Conservation (phyloP, 495 filamentous ascomycete genomes). For the Podospora tetraspora region DNA sequence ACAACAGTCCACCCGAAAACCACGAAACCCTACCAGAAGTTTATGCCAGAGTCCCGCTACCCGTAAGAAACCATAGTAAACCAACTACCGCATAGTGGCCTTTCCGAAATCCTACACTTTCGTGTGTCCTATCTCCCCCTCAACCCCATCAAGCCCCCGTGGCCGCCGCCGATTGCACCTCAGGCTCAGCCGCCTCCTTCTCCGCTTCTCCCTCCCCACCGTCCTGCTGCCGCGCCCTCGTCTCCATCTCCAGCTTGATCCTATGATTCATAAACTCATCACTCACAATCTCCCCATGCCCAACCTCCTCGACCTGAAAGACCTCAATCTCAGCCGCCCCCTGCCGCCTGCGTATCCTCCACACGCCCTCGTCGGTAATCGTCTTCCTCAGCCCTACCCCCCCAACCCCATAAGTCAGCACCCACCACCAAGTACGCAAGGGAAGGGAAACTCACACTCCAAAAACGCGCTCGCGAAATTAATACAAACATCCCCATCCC, state of each 20-base stretch:
- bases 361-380: constrained; percentile 68
- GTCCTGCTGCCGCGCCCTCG: constrained; percentile 3
- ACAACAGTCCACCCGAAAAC: neutral
- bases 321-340: constrained; percentile 60
- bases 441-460: constrained; percentile 47
- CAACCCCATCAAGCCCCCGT: neutral
- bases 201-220: neutral
- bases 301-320: constrained; percentile 63
- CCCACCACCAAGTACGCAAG: no score
- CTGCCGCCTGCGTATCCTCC: constrained; percentile 65
- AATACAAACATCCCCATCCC: constrained; percentile 89
- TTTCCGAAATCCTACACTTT: neutral
- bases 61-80: neutral
- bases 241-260: constrained; percentile 39
- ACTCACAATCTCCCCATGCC: constrained; percentile 71
- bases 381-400: constrained; percentile 56
- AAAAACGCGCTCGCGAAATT: constrained; percentile 77
- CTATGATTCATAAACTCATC: constrained; percentile 73
- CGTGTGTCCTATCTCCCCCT: neutral
- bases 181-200: neutral
- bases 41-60: neutral
- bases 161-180: neutral
- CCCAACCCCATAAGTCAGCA: neutral
- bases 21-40: neutral
- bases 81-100: neutral